phyloP scores from a whole-genome alignment of 2,329 filamentous ascomycete genomes.

The Talaromyces sp. region DNA sequence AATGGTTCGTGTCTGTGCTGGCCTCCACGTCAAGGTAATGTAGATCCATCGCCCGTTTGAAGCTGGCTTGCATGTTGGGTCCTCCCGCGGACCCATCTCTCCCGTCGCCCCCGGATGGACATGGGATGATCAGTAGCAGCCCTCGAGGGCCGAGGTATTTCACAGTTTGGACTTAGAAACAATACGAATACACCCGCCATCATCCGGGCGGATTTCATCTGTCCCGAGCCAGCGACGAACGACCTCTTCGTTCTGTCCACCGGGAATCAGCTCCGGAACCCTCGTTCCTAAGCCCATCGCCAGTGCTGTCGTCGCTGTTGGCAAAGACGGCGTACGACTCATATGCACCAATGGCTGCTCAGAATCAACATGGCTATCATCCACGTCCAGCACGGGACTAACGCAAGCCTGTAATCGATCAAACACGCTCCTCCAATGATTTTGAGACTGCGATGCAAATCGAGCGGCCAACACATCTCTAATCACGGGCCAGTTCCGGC shows the following conservation, averaged over 20 bases:
- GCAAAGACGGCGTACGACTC: constrained; percentile 15
- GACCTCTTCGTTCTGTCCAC: constrained; percentile 3
- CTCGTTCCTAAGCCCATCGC: not conserved
- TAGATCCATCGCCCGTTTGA: not conserved
- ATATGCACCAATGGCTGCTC: constrained; percentile 11
- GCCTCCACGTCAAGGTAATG: too few species aligned
- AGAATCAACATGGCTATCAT: not conserved
- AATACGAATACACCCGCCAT: not conserved
- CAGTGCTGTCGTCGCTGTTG: not conserved
- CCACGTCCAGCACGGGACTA: constrained; percentile 14
- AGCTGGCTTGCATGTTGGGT: not conserved
- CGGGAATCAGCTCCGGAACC: constrained; percentile 9
- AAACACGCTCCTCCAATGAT: constrained; percentile 14
- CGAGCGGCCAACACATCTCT: not conserved
- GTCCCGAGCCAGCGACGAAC: constrained; percentile 10
- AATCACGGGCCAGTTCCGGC: constrained; percentile 13
- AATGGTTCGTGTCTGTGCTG: not conserved
- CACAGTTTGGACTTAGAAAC: not conserved
- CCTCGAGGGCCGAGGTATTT: not conserved
- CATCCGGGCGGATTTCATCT: not conserved
- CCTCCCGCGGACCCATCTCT: not conserved
- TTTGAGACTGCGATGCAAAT: constrained; percentile 8
- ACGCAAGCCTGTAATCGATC: constrained; percentile 10
- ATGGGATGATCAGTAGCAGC: not conserved
- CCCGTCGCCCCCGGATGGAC: not conserved